A percentile compares a stretch with the other conserved stretches of the same genome.
Evolutionary conservation across 768 basidiomycete genomes (phyloP).

Genomic region (Floccularia luteovirens): DNA sequence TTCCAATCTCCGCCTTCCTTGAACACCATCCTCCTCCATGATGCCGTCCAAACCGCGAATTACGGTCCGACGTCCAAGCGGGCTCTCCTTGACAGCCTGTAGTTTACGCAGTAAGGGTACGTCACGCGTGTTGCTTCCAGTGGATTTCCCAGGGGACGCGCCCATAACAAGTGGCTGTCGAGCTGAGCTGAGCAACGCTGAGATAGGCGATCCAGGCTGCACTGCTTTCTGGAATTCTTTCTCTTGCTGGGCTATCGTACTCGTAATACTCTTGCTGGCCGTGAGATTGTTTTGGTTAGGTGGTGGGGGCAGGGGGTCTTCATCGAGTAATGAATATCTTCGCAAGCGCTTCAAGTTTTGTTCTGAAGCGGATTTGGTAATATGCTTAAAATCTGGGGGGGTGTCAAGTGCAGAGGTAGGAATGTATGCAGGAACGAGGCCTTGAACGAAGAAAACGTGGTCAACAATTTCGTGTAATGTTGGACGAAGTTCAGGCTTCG

Average conservation of each 20-base stretch:
- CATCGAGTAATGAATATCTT: constrained; percentile 54
- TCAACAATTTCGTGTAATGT: constrained; percentile 79
- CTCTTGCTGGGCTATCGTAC: constrained; percentile 79
- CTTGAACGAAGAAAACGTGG: constrained; percentile 77
- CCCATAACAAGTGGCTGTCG: constrained; percentile 80
- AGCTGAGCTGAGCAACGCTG: constrained; percentile 83
- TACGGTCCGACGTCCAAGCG: constrained; percentile 36
- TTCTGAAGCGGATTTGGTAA: constrained; percentile 52
- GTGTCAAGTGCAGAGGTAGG: constrained; percentile 71
- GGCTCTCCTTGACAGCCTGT: constrained; percentile 41
- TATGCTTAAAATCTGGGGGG: constrained; percentile 68
- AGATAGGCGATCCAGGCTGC: constrained; percentile 91
- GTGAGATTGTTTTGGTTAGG: constrained; percentile 1
- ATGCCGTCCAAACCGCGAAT: constrained; percentile 36
- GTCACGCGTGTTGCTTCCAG: constrained; percentile 14
- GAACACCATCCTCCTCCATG: constrained; percentile 19
- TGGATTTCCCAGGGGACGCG: constrained; percentile 14
- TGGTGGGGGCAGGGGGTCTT: constrained; percentile 34
- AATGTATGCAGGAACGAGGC: constrained; percentile 75
- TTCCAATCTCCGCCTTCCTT: constrained; percentile 18
- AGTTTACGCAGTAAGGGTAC: constrained; percentile 20
- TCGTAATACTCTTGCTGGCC: constrained; percentile 34
- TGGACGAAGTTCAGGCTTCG: constrained; percentile 76
- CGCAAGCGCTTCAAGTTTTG: constrained; percentile 67
- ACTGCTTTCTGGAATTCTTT: constrained; percentile 96